Evolutionary conservation across 805 yeast species (phyloP).

Genomic region (Kodamaea jinghongensis): DNA sequence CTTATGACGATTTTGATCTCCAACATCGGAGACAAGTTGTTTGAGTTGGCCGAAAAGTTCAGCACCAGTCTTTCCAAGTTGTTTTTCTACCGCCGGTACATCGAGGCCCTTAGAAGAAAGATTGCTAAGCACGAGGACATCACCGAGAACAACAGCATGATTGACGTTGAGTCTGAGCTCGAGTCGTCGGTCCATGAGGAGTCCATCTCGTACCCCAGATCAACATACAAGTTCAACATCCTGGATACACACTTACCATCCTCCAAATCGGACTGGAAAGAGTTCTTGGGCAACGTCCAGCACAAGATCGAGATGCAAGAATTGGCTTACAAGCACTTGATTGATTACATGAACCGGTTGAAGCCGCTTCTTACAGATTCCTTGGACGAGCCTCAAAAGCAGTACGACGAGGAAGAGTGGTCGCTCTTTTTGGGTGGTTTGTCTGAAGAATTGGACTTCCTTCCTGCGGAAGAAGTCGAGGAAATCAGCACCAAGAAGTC

Average conservation of each 20-base stretch:
- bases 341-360: constrained; percentile 28
- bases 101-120: constrained; percentile 1
- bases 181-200: not conserved
- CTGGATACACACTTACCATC: not conserved
- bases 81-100: constrained; percentile 5
- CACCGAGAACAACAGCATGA: constrained; percentile 5
- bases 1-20: constrained; percentile 80
- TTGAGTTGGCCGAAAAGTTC: constrained; percentile 25
- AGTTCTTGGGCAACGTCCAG: constrained; percentile 4
- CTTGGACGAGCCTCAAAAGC: constrained; percentile 38
- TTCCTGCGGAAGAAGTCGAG: not conserved
- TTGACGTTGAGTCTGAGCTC: constrained; percentile 3
- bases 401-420: constrained; percentile 57
- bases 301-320: constrained; percentile 12
- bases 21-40: constrained; percentile 61
- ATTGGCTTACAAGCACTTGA: constrained; percentile 18
- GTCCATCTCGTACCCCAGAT: not conserved
- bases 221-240: not conserved
- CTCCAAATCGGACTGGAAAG: constrained; percentile 4
- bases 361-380: constrained; percentile 32
- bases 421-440: constrained; percentile 29
- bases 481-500: not conserved
- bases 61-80: constrained; percentile 11
- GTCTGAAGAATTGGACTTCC: constrained; percentile 14
- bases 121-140: constrained; percentile 8